Evolutionary conservation across 257 asterid species (phyloP).

Genomic region (Nicotiana obtusifolia): DNA sequence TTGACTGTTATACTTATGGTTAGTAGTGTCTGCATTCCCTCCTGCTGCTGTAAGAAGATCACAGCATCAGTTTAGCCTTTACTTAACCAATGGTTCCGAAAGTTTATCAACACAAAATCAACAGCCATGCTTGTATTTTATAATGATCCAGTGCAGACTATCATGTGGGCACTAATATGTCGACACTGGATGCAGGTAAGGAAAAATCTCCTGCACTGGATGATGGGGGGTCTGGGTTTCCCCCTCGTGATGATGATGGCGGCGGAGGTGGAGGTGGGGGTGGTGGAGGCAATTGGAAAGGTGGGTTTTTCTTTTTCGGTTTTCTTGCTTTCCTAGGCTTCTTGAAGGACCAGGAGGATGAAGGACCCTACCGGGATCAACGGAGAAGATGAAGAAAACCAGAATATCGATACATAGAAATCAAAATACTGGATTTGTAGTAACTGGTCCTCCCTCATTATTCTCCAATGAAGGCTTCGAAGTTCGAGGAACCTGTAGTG

Average conservation of each 20-base stretch:
- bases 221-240: slow-evolving; percentile 84
- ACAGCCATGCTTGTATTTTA: background rate
- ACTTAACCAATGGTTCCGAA: background rate
- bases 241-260: slow-evolving; percentile 81
- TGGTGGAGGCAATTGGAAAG: slow-evolving; percentile 76
- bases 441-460: background rate
- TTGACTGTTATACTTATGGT: background rate
- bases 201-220: slow-evolving; percentile 88
- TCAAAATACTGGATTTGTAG: background rate
- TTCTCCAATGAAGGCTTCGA: background rate
- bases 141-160: background rate
- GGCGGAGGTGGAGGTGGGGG: slow-evolving; percentile 91
- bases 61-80: background rate
- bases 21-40: background rate
- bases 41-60: background rate
- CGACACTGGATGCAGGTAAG: slow-evolving; percentile 40
- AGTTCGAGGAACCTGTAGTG: background rate
- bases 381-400: slow-evolving; percentile 33
- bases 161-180: background rate
- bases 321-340: slow-evolving; percentile 69
- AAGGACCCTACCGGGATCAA: slow-evolving; percentile 44
- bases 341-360: slow-evolving; percentile 62
- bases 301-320: slow-evolving; percentile 84
- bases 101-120: background rate
- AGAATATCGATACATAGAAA: background rate